These are phyloP conservation scores for Exserohilum rostratum DNA, from an alignment of 2,329 filamentous ascomycete genomes.

Conservation along the genomic window DNA sequence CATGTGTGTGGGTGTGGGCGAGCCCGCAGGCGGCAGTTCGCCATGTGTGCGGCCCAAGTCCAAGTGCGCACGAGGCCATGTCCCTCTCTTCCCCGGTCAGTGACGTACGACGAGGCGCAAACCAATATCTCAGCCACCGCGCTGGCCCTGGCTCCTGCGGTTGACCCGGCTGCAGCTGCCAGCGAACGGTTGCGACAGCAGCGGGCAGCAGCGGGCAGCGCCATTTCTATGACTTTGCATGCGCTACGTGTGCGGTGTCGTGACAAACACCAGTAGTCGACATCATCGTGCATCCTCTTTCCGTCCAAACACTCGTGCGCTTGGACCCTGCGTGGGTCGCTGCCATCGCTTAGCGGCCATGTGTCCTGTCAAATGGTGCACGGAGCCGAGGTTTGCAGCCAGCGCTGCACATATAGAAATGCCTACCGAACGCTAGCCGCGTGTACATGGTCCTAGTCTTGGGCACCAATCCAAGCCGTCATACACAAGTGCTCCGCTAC, in stretches of 20 bases:
- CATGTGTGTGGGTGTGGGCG: too few species aligned
- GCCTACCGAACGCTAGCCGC: slow-evolving; percentile 25
- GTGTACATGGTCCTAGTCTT: slow-evolving; percentile 15
- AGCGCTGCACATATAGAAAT: slow-evolving; percentile 1
- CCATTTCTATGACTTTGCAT: neutral
- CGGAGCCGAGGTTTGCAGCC: slow-evolving; percentile 12
- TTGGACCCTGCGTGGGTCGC: slow-evolving; percentile 21
- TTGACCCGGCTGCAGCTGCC: slow-evolving; percentile 8
- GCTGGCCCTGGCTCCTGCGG: neutral
- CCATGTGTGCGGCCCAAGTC: neutral
- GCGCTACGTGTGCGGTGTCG: slow-evolving; percentile 8
- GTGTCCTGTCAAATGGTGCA: slow-evolving; percentile 27
- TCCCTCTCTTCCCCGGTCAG: slow-evolving; percentile 14
- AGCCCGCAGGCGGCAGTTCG: too few species aligned
- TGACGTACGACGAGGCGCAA: slow-evolving; percentile 10
- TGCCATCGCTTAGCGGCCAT: slow-evolving; percentile 19
- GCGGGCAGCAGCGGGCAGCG: neutral
- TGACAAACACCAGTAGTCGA: slow-evolving; percentile 18
- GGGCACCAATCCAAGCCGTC: slow-evolving; percentile 14
- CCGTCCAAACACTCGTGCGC: slow-evolving; percentile 12
- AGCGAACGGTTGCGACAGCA: slow-evolving; percentile 7
- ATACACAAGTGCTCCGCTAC: slow-evolving; percentile 5
- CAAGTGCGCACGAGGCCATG: slow-evolving; percentile 29
- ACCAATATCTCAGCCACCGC: slow-evolving; percentile 11
- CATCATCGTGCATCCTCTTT: slow-evolving; percentile 26